A percentile compares a stretch with the other conserved stretches of the same genome.
phyloP scores from a whole-genome alignment of 192 early-diverging fungal species.

The Coemansia sp. region DNA sequence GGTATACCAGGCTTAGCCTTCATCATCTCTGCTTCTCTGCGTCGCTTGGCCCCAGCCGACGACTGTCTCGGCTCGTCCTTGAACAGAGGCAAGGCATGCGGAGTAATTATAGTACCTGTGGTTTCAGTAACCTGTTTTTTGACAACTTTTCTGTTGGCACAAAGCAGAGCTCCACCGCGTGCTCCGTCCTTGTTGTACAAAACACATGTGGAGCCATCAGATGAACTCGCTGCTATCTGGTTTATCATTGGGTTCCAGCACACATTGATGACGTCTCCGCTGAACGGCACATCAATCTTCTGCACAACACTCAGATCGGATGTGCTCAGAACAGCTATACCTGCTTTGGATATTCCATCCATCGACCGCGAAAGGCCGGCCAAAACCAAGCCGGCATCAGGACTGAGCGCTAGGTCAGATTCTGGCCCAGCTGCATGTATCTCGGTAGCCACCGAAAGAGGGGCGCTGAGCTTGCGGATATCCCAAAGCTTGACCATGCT shows the following conservation, averaged over 20 bases:
- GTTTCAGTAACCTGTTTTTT: background rate
- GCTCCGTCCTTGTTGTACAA: slow-evolving; percentile 74
- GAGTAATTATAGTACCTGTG: slow-evolving; percentile 76
- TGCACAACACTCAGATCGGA: slow-evolving; percentile 3
- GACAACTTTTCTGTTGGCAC: slow-evolving; percentile 54
- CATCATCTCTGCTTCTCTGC: slow-evolving; percentile 62
- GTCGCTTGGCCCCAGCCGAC: slow-evolving; percentile 65
- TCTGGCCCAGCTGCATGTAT: slow-evolving; percentile 72
- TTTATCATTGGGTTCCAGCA: slow-evolving; percentile 89
- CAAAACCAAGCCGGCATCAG: slow-evolving; percentile 76
- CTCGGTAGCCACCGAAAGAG: slow-evolving; percentile 59
- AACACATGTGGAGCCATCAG: slow-evolving; percentile 73
- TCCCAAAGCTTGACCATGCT: slow-evolving; percentile 93
- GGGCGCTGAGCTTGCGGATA: slow-evolving; percentile 56
- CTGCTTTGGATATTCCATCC: background rate
- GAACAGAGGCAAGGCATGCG: slow-evolving; percentile 88
- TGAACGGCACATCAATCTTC: background rate
- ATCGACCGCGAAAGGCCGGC: slow-evolving; percentile 57
- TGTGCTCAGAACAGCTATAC: slow-evolving; percentile 20
- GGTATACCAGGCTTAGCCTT: slow-evolving; percentile 70
- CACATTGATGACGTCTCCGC: slow-evolving; percentile 67
- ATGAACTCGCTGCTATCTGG: slow-evolving; percentile 81
- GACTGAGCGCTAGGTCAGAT: slow-evolving; percentile 80
- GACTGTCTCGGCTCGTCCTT: slow-evolving; percentile 64
- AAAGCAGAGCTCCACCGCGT: slow-evolving; percentile 72